phyloP scores from a whole-genome alignment of 2,329 filamentous ascomycete species.

The Nakataea oryzae region DNA sequence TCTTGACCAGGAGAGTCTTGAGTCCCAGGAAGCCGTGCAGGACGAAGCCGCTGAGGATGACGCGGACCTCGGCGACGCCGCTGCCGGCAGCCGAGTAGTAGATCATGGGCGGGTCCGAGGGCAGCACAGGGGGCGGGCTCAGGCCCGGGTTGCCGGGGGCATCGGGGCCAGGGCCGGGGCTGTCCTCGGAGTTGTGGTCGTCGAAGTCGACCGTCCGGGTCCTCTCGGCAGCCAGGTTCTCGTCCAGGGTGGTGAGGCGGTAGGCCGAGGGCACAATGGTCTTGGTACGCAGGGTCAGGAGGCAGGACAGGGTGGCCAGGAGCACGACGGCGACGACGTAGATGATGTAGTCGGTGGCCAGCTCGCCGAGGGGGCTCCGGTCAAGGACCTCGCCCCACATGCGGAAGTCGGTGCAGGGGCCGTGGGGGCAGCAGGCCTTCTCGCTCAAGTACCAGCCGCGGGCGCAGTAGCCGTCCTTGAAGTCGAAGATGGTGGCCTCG shows the following conservation, averaged over 20 bases:
- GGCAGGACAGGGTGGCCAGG: constrained; percentile 63
- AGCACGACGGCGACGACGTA: constrained; percentile 64
- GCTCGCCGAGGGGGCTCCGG: constrained; percentile 30
- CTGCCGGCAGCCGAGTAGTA: constrained; percentile 96
- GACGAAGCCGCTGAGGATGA: constrained; percentile 96
- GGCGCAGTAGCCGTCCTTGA: constrained; percentile 79
- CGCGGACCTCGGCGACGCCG: constrained; percentile 92
- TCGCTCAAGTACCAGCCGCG: constrained; percentile 63
- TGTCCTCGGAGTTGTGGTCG: constrained; percentile 23
- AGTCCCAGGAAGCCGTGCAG: constrained; percentile 90
- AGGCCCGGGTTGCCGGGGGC: constrained; percentile 20
- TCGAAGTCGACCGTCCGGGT: constrained; percentile 21
- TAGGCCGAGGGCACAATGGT: constrained; percentile 86
- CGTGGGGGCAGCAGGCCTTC: constrained; percentile 50
- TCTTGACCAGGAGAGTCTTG: constrained; percentile 79
- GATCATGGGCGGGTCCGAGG: constrained; percentile 58
- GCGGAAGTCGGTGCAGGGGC: constrained; percentile 44
- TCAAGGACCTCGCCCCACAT: constrained; percentile 42
- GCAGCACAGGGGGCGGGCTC: constrained; percentile 24
- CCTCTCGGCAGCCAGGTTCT: constrained; percentile 70
- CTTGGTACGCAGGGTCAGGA: constrained; percentile 80
- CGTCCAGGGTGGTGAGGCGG: constrained; percentile 78
- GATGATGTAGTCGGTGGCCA: constrained; percentile 66
- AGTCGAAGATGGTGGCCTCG: constrained; percentile 77
- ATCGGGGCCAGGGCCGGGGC: constrained; percentile 6